Base-by-base conservation (phyloP, 2,329 filamentous ascomycete genomes). In the Shiraia sp. region DNA sequence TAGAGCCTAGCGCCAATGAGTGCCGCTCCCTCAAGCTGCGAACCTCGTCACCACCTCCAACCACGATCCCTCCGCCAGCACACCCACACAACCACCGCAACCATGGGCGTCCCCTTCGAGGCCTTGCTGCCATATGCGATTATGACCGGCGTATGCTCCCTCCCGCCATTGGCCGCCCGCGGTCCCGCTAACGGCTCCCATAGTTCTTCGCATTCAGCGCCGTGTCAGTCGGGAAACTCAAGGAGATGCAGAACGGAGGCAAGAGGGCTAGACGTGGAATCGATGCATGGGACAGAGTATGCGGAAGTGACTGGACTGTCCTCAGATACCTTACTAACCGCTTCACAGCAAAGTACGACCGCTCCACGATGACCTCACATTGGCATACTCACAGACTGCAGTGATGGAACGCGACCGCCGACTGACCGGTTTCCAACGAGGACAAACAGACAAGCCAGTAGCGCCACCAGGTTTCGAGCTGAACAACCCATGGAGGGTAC, bases 351-450 rank as follows among this genome's bases (percentile, higher is more conserved):
- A 79, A 80, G 78, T 80, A 76, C 57, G 69, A 70, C 56, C 53
- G 36, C 36, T 49, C 46, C 42, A 37, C 52, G 12, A 65, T 65
- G 64, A 62, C 56, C 61, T 61, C 53, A 22, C 19, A 57, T 51
- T 16, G 51, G 56, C 61, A 45, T 54, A 61, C 60, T 66, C 51
- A 65, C 47, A 35, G 33, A 17, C 36, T 32, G 36, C 65, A 86
- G 82, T 86, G 82, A 83, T 85, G 80, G 79, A 85, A 58, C 75
- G 82, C 67, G 82, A 86, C 65, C 70, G 77, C 60, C 72, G 82
- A 50, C 73, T 86, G 57, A 86, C 82, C 28, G 82, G 82, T 39
- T 78, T 74, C 50, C 60, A 77, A 59, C 74, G 82, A 70, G 82
- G 80, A 46, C 82, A 86, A 64, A 80, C 80, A 42, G 80, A 82